phyloP scores from a whole-genome alignment of 352 stramenopile species.

The Globisporangium cylindrosporum region DNA sequence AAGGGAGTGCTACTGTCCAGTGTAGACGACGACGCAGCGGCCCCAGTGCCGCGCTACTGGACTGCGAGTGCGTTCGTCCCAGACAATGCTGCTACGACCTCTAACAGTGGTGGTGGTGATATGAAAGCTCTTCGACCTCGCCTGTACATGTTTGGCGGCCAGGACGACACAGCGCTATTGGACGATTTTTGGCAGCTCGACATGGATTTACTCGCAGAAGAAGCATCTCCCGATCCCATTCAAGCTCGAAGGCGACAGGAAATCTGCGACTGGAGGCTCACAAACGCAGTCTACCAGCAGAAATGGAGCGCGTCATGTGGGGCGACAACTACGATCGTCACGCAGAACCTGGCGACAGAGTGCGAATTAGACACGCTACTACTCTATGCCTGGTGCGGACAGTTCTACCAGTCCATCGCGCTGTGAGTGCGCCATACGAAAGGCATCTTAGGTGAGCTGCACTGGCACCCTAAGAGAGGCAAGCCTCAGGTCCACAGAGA shows the following conservation, averaged over 20 bases:
- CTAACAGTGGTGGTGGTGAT: not conserved
- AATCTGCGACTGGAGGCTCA: slow-evolving; percentile 47
- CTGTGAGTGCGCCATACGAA: slow-evolving; percentile 20
- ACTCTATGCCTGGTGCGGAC: slow-evolving; percentile 50
- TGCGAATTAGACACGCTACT: slow-evolving; percentile 48
- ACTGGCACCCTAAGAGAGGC: too few species aligned
- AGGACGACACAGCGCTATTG: slow-evolving; percentile 62
- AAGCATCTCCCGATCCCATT: slow-evolving; percentile 20
- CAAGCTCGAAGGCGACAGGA: slow-evolving; percentile 17
- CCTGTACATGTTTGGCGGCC: slow-evolving; percentile 60
- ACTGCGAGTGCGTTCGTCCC: slow-evolving; percentile 33
- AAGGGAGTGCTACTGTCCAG: slow-evolving; percentile 13
- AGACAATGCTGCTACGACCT: slow-evolving; percentile 7
- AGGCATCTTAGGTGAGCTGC: too few species aligned
- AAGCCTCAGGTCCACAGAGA: too few species aligned
- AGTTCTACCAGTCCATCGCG: slow-evolving; percentile 49
- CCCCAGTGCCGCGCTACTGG: slow-evolving; percentile 41
- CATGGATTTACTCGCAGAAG: slow-evolving; percentile 33
- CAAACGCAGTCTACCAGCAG: slow-evolving; percentile 30
- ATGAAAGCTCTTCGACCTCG: slow-evolving; percentile 9
- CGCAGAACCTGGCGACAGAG: slow-evolving; percentile 21
- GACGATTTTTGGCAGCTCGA: slow-evolving; percentile 62
- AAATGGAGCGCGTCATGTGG: slow-evolving; percentile 47
- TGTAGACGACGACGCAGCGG: slow-evolving; percentile 4
- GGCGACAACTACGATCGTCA: slow-evolving; percentile 19